Conservation (phyloP, 352 stramenopile genomes). For the Globisporangium ultimum region DNA sequence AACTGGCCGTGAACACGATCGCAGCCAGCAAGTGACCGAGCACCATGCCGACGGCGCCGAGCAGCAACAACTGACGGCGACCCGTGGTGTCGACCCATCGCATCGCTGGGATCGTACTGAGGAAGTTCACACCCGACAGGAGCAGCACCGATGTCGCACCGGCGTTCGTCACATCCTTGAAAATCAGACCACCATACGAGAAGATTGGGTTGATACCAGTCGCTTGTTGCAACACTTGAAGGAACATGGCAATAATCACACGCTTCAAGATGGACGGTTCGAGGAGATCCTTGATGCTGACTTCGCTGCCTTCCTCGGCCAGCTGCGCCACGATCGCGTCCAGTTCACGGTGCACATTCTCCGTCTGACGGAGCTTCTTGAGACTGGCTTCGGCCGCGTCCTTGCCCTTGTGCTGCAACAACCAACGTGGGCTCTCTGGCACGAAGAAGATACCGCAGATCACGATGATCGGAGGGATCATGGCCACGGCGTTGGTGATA, state of each 20-base stretch:
- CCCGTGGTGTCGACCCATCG: slow-evolving; percentile 41
- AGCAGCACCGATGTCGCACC: slow-evolving; percentile 22
- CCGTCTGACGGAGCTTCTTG: slow-evolving; percentile 17
- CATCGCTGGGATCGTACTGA: slow-evolving; percentile 45
- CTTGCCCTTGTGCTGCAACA: slow-evolving; percentile 36
- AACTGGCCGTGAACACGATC: slow-evolving; percentile 37
- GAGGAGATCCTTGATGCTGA: slow-evolving; percentile 21
- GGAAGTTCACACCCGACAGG: slow-evolving; percentile 33
- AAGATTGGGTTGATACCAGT: slow-evolving; percentile 48
- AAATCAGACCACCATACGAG: slow-evolving; percentile 27
- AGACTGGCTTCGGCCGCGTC: slow-evolving; percentile 24
- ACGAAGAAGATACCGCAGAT: slow-evolving; percentile 42
- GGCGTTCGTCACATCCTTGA: slow-evolving; percentile 35
- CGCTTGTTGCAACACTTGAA: slow-evolving; percentile 40
- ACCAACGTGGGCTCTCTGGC: slow-evolving; percentile 44
- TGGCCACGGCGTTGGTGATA: slow-evolving; percentile 32
- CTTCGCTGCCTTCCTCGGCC: slow-evolving; percentile 8
- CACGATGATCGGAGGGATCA: slow-evolving; percentile 29
- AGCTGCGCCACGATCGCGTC: slow-evolving; percentile 29
- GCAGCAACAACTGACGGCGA: slow-evolving; percentile 34
- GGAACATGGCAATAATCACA: slow-evolving; percentile 29
- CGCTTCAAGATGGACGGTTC: slow-evolving; percentile 20
- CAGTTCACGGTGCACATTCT: slow-evolving; percentile 20
- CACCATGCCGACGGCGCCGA: slow-evolving; percentile 42
- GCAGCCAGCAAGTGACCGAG: slow-evolving; percentile 37